phyloP scores from a whole-genome alignment of 441 rosid genomes.

The Populus hybrid region DNA sequence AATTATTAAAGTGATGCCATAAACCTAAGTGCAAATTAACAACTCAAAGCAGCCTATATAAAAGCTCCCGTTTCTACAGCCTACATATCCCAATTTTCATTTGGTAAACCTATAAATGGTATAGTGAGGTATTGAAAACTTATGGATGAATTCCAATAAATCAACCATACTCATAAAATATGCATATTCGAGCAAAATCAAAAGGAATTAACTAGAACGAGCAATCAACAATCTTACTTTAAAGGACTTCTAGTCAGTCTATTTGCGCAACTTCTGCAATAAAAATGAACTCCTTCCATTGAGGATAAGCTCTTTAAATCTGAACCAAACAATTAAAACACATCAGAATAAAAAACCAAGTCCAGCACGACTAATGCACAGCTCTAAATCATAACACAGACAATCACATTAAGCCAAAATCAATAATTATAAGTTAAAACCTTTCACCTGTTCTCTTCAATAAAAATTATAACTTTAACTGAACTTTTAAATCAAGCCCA shows the following conservation, averaged over 20 bases:
- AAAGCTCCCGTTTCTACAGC: background rate
- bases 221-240: conserved; percentile 24
- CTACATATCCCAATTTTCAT: background rate
- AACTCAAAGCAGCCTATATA: background rate
- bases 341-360: too few species aligned
- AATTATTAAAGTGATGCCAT: background rate
- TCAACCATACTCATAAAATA: background rate
- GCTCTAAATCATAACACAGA: too few species aligned
- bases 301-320: conserved; percentile 25
- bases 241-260: conserved; percentile 49
- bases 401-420: background rate
- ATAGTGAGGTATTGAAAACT: background rate
- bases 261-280: conserved; percentile 58
- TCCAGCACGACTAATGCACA: too few species aligned
- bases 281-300: conserved; percentile 49
- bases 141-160: too few species aligned
- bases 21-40: background rate
- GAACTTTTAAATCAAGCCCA: background rate
- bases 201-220: background rate
- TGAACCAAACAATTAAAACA: too few species aligned
- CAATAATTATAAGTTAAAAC: background rate
- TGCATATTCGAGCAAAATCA: background rate
- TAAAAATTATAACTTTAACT: too few species aligned
- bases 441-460: too few species aligned
- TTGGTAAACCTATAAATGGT: background rate